Evolutionary conservation across 2,329 filamentous ascomycete genomes (phyloP).

Genomic region (Aspergillus sp.): DNA sequence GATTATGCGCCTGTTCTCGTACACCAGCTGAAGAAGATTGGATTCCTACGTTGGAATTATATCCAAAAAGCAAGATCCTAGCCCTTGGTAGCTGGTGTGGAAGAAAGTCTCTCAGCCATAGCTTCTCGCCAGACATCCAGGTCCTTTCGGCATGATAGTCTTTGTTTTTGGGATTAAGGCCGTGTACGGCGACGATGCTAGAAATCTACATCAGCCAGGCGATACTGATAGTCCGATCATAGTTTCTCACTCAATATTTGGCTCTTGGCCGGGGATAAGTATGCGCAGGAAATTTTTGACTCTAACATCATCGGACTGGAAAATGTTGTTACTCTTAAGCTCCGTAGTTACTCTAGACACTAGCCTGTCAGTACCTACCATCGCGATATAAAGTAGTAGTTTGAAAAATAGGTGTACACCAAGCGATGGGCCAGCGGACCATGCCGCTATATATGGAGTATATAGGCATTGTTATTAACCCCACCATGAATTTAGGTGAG

Average conservation of each 20-base stretch:
- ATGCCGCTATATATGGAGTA: too few relatives aligned
- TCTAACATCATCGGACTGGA: not conserved
- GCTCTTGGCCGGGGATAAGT: slow-evolving; percentile 5
- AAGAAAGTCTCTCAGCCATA: slow-evolving; percentile 17
- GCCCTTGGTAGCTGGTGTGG: slow-evolving; percentile 15
- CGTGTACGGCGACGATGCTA: slow-evolving; percentile 19
- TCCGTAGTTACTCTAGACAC: not conserved
- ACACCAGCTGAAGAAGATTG: slow-evolving; percentile 16
- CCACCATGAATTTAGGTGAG: too few relatives aligned
- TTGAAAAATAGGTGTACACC: too few relatives aligned
- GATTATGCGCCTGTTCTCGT: slow-evolving; percentile 13
- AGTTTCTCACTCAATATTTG: slow-evolving; percentile 7
- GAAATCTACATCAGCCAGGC: not conserved
- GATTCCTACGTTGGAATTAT: slow-evolving; percentile 22
- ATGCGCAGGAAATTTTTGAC: slow-evolving; percentile 4
- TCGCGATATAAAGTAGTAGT: not conserved
- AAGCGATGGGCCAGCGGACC: too few relatives aligned
- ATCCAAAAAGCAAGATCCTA: slow-evolving; percentile 20
- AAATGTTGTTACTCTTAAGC: not conserved
- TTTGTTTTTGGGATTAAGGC: slow-evolving; percentile 15
- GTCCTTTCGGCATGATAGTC: slow-evolving; percentile 12
- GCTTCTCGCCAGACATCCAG: slow-evolving; percentile 13
- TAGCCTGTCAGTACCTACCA: not conserved
- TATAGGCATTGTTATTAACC: too few relatives aligned
- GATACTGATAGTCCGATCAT: not conserved